Evolutionary conservation across 2,329 filamentous ascomycete species (phyloP).

Genomic region (Claviceps pazoutovae): DNA sequence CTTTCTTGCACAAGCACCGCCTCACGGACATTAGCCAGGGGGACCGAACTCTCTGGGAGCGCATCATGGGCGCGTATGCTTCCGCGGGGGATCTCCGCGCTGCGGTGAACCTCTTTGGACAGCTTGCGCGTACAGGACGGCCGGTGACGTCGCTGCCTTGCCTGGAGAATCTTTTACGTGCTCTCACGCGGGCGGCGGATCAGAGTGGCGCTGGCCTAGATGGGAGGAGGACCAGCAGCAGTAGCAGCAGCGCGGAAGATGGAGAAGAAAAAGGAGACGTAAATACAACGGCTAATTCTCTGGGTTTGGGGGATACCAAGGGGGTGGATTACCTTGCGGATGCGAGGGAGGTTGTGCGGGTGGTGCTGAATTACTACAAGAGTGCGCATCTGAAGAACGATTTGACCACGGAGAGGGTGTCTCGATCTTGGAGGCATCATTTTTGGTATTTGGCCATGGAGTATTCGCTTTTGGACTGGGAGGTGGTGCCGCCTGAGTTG

Average conservation of each 20-base stretch:
- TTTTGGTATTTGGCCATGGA: conserved; percentile 35
- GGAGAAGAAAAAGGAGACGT: no score
- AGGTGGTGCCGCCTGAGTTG: conserved; percentile 11
- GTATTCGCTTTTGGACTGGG: conserved; percentile 22
- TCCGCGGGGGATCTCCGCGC: conserved; percentile 32
- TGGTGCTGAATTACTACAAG: conserved; percentile 15
- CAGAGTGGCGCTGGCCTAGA: background rate
- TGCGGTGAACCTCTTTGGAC: conserved; percentile 35
- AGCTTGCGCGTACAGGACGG: conserved; percentile 25
- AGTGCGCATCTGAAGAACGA: conserved; percentile 9
- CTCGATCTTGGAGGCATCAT: conserved; percentile 31
- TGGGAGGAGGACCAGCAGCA: conserved; percentile 8
- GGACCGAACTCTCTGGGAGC: conserved; percentile 57
- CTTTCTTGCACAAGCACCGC: conserved; percentile 43
- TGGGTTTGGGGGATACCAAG: no score
- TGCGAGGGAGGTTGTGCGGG: conserved; percentile 20
- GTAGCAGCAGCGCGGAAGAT: no score
- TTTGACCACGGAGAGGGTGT: conserved; percentile 5
- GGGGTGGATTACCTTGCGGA: conserved; percentile 7
- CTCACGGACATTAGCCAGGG: conserved; percentile 20
- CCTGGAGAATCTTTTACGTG: conserved; percentile 28
- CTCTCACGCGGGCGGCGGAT: conserved; percentile 8
- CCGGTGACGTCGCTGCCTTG: conserved; percentile 28
- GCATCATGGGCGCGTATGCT: conserved; percentile 55
- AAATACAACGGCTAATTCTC: no score